Evolutionary conservation across 306 rosid genomes (phyloP).

Genomic region (Castanospermum australe): DNA sequence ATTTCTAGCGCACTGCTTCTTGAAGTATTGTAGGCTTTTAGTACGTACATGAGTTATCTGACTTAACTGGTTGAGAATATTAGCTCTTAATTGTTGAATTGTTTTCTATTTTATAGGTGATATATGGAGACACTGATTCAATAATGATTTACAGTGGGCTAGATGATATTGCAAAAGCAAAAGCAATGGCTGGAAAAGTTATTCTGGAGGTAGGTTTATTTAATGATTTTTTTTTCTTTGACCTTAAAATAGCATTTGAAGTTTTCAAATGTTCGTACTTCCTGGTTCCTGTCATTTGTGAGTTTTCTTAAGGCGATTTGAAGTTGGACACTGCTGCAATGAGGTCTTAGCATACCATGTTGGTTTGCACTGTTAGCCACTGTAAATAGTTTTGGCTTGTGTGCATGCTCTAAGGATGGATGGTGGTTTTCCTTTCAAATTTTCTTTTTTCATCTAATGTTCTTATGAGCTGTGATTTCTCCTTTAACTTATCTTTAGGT

Average conservation of each 20-base stretch:
- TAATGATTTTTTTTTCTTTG: background rate
- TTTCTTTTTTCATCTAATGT: background rate
- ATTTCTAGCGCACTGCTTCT: conserved; percentile 29
- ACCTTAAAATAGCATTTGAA: conserved; percentile 6
- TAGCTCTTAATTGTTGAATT: conserved; percentile 28
- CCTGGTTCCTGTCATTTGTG: background rate
- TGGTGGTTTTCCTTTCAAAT: background rate
- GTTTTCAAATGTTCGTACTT: conserved; percentile 23
- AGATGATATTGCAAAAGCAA: conserved; percentile 81
- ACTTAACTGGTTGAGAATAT: conserved; percentile 18
- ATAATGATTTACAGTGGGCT: conserved; percentile 96
- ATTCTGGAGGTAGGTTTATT: conserved; percentile 75
- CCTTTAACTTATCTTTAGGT: conserved; percentile 55
- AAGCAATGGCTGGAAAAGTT: conserved; percentile 78
- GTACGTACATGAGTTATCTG: background rate
- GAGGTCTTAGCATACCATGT: background rate
- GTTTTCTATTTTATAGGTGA: conserved; percentile 61
- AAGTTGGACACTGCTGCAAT: conserved; percentile 9
- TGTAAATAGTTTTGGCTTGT: conserved; percentile 10
- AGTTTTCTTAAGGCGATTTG: background rate
- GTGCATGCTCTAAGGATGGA: background rate
- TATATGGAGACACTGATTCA: conserved; percentile 97
- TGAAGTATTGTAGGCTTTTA: conserved; percentile 24
- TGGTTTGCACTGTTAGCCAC: conserved; percentile 6
- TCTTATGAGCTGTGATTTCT: conserved; percentile 19